phyloP scores from a whole-genome alignment of 2,329 filamentous ascomycete species.

The Calonectria naviculata region DNA sequence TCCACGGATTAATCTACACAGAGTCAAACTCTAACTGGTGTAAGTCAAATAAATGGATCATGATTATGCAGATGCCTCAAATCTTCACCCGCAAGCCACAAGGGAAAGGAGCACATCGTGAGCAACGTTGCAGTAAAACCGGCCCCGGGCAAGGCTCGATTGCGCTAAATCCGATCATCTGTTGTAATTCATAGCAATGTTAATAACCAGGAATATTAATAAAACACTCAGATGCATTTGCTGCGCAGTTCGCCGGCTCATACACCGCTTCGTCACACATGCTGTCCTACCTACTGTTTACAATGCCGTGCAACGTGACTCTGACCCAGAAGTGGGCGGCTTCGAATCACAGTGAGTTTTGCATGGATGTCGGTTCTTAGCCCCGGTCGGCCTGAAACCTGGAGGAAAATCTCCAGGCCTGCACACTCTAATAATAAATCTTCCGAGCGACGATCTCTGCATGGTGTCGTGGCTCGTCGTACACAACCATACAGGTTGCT shows the following conservation, averaged over 20 bases:
- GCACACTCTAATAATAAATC: conserved; percentile 8
- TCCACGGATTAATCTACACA: background rate
- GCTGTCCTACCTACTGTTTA: background rate
- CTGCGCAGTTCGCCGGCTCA: background rate
- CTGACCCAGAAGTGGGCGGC: background rate
- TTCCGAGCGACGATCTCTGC: conserved; percentile 8
- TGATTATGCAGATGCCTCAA: background rate
- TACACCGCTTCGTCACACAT: background rate
- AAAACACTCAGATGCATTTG: background rate
- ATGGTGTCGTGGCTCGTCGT: background rate
- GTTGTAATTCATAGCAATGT: background rate
- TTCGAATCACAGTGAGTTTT: background rate
- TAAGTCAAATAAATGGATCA: background rate
- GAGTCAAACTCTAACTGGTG: background rate
- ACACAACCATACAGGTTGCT: background rate
- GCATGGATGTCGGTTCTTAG: conserved; percentile 8
- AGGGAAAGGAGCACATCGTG: background rate
- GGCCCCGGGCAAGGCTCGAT: background rate
- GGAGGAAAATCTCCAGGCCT: background rate
- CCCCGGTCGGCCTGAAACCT: conserved; percentile 6
- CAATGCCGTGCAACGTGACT: background rate
- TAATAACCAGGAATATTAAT: background rate
- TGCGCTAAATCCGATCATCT: background rate
- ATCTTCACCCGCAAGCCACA: background rate
- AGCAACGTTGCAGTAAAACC: background rate